A percentile compares a stretch with the other conserved stretches of the same genome.
phyloP scores from a whole-genome alignment of 345 rosid genomes.

The thale cress (Arabidopsis thaliana) region TAIR10.1 NC_003075.7:16752501-16753000 shows the following conservation, averaged over 20 bases:
- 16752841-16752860: slow-evolving; percentile 58
- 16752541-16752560: slow-evolving; percentile 5
- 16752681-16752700: slow-evolving; percentile 24
- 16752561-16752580: not conserved
- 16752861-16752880: slow-evolving; percentile 68
- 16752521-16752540: slow-evolving; percentile 3
- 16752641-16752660: slow-evolving; percentile 26
- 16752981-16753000: slow-evolving; percentile 79
- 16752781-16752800: slow-evolving; percentile 75
- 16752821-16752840: slow-evolving; percentile 60
- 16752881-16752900: slow-evolving; percentile 76
- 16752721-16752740: slow-evolving; percentile 46
- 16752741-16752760: slow-evolving; percentile 30
- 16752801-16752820: slow-evolving; percentile 80
- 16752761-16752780: slow-evolving; percentile 54
- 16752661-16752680: slow-evolving; percentile 37
- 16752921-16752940: slow-evolving; percentile 78
- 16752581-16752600: slow-evolving; percentile 3
- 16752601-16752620: slow-evolving; percentile 19
- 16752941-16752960: slow-evolving; percentile 86
- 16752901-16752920: slow-evolving; percentile 81
- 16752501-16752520: not conserved
- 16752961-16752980: slow-evolving; percentile 89
- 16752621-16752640: slow-evolving; percentile 25
- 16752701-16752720: slow-evolving; percentile 43